A percentile compares a stretch with the other conserved stretches of the same genome.
These are phyloP conservation scores for Mycena kentingensis DNA, from an alignment of 768 basidiomycete genomes.

Conservation along the genomic window DNA sequence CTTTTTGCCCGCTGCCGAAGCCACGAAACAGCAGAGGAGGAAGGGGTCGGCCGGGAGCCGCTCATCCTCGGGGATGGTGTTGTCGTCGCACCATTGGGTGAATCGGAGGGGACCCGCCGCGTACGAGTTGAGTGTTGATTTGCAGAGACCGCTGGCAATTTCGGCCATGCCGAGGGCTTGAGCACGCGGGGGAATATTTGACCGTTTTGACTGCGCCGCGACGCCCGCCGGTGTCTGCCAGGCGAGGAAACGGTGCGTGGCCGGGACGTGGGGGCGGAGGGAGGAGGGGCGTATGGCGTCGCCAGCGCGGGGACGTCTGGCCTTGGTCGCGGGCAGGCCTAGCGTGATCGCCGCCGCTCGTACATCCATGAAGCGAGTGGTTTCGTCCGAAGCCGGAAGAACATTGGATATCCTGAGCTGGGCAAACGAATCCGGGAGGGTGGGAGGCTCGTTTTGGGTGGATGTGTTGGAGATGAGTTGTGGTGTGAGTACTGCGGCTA, in stretches of 20 bases:
- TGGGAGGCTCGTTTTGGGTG: no score
- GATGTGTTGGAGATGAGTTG: no score
- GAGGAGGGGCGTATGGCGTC: neutral
- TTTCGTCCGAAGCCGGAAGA: neutral
- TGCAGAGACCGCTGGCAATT: neutral
- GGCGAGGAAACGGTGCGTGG: neutral
- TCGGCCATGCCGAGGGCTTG: neutral
- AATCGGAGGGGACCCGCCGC: constrained; percentile 31
- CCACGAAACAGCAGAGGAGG: constrained; percentile 29
- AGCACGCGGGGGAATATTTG: neutral
- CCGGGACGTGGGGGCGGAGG: constrained; percentile 13
- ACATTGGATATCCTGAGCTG: neutral
- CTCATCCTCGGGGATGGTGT: constrained; percentile 18
- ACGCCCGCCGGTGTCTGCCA: constrained; percentile 19
- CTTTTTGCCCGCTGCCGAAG: constrained; percentile 6
- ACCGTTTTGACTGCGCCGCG: neutral
- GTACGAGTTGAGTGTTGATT: constrained; percentile 23
- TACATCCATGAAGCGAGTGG: neutral
- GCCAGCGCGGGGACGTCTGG: neutral
- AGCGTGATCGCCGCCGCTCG: constrained; percentile 1
- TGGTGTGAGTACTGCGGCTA: no score
- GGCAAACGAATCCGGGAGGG: no score
- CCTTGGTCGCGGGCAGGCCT: neutral
- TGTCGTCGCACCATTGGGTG: constrained; percentile 32
- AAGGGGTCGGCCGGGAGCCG: constrained; percentile 26